Evolutionary conservation across 148 eudicot species (phyloP), one percentile per base, ranked within the genome.

Genomic region (Rhododendron ovatum): DNA sequence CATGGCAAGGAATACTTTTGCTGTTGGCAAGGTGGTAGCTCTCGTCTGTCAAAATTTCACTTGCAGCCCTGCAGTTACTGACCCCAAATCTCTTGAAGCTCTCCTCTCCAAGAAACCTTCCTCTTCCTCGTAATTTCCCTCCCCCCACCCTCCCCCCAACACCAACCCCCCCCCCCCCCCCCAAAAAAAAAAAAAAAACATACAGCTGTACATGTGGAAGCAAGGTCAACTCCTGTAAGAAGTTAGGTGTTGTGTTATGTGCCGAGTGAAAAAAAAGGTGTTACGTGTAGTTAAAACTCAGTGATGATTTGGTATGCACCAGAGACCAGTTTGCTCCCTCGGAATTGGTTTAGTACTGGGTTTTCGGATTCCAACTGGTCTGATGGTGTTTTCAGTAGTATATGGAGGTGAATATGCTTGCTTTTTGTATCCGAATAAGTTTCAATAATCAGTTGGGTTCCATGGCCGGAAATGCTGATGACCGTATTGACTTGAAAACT

Each of bases 31-130:
- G 87, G 95, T 92, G 1, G 89, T 92, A 7, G 99, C 91, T 80
- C 93, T 91, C 18, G 93, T 95, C 5, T 96, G 99, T 90, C 95
- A 92, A 82, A 91, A 94, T 85, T 96, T 95, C 88, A 90, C 96
- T n/a, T 96, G 99, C 87, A 95, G 94, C 76, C 91, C 98, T 75
- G 92, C 95, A 0, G 89, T 95, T 28, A 78, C 69, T 14, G 92
- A 94, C 80, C 94, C 98, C 5, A 73, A 10, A n/a, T 88, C 95
- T 83, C 96, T 96, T 10, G 84, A 84, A 85, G 88, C 92, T 85
- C 92, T 91, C 82, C 94, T 96, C 33, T 88, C 84, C 1, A 87
- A 89, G 65, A 86, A 53, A 63, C 59, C 81, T 5, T 65, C 85
- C 20, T 28, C 51, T 30, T 82, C 84, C 48, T 57, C 84, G 5